A percentile compares a stretch with the other conserved stretches of the same genome.
Conservation (phyloP, 768 basidiomycete genomes). For the Pulveroboletus sp. region DNA sequence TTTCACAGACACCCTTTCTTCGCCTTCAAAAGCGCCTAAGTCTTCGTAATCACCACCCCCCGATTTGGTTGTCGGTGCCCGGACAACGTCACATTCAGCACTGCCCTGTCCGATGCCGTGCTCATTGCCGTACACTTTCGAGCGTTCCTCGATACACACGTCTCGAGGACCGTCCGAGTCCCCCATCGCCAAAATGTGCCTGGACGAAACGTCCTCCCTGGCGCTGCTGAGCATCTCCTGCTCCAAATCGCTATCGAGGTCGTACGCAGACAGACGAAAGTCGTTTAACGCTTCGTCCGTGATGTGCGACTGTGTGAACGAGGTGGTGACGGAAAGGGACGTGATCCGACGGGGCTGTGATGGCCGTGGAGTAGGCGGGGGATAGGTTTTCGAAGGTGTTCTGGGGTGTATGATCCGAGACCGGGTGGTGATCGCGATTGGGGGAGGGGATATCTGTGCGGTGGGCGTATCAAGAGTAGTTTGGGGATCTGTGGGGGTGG, state of each 20-base stretch:
- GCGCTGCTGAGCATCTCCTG: constrained; percentile 24
- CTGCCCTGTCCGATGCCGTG: constrained; percentile 7
- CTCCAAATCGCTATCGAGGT: constrained; percentile 26
- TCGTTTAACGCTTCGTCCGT: constrained; percentile 23
- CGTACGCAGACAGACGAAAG: constrained; percentile 22
- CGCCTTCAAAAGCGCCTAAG: neutral
- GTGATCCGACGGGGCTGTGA: constrained; percentile 17
- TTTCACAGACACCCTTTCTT: no score
- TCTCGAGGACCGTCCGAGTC: neutral
- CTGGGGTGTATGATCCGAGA: neutral
- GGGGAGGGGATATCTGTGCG: neutral
- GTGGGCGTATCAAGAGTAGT: neutral
- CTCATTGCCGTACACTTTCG: neutral
- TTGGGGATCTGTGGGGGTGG: neutral
- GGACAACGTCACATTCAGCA: constrained; percentile 3
- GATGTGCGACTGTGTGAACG: constrained; percentile 22
- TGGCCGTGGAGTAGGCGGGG: constrained; percentile 6
- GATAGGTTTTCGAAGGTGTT: neutral
- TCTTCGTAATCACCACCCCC: constrained; percentile 15
- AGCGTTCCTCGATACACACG: neutral
- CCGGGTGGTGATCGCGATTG: neutral
- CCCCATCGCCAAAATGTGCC: constrained; percentile 13
- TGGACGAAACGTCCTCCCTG: constrained; percentile 17
- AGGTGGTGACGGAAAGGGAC: constrained; percentile 19
- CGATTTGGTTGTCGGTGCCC: neutral